Conservation (phyloP, 768 basidiomycete species). For the Mycena crocata region DNA sequence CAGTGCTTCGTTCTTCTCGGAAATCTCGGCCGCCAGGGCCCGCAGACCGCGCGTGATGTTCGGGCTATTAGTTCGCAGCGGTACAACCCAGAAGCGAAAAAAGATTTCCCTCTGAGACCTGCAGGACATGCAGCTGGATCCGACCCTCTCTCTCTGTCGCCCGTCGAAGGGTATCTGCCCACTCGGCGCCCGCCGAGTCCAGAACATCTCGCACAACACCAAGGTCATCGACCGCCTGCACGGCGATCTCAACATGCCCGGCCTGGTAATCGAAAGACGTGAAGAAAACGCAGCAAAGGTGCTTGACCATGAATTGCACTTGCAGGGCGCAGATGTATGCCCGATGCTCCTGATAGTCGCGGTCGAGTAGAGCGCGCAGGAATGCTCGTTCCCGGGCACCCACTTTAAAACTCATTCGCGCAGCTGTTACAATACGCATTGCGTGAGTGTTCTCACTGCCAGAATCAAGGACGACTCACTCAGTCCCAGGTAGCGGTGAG, state of each 20-base stretch:
- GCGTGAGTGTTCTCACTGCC: not conserved
- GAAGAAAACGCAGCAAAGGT: not conserved
- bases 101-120: too few relatives aligned
- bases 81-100: constrained; percentile 13
- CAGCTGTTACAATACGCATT: too few relatives aligned
- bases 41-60: not conserved
- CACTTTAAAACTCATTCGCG: too few relatives aligned
- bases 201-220: too few relatives aligned
- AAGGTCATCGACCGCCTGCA: too few relatives aligned
- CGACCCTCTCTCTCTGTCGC: too few relatives aligned
- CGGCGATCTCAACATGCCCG: not conserved
- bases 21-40: too few relatives aligned
- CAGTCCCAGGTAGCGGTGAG: not conserved
- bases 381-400: constrained; percentile 3
- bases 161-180: too few relatives aligned
- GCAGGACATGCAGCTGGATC: too few relatives aligned
- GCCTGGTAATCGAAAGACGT: not conserved
- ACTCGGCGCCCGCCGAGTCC: too few relatives aligned
- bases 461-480: not conserved
- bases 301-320: not conserved
- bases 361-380: not conserved
- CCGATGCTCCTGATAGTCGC: not conserved
- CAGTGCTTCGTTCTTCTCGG: too few relatives aligned
- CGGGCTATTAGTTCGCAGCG: not conserved
- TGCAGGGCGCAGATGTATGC: not conserved